These are phyloP conservation scores for Globomyces pollinis-pini DNA, from an alignment of 192 early-diverging fungal genomes.

Conservation along the genomic window DNA sequence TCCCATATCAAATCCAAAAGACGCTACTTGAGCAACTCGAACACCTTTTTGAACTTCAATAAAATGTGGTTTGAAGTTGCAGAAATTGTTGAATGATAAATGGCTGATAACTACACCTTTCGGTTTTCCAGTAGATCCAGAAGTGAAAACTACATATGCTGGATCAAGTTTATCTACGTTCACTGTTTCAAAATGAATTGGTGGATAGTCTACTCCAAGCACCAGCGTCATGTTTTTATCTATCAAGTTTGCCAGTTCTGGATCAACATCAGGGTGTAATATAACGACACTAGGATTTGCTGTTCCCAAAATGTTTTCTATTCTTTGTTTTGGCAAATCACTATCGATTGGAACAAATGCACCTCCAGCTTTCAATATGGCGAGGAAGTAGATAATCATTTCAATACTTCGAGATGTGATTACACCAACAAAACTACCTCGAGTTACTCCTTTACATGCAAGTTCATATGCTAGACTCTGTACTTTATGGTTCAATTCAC, in stretches of 20 bases:
- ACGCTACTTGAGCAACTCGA: background rate
- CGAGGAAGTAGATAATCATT: conserved; percentile 17
- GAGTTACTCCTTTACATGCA: conserved; percentile 7
- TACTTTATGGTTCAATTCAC: conserved; percentile 17
- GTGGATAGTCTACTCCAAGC: background rate
- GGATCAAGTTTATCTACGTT: background rate
- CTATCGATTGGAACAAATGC: conserved; percentile 19
- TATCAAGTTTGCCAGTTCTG: background rate
- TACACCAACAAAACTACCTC: conserved; percentile 15
- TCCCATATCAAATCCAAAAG: conserved; percentile 24
- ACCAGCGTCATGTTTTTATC: background rate
- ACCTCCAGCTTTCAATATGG: conserved; percentile 22
- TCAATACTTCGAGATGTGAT: conserved; percentile 20
- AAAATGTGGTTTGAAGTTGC: background rate
- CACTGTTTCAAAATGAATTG: background rate
- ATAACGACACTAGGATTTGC: background rate
- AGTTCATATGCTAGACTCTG: conserved; percentile 12
- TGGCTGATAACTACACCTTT: conserved; percentile 31
- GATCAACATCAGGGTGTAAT: background rate
- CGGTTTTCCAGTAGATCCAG: conserved; percentile 33
- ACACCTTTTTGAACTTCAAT: background rate
- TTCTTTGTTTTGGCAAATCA: conserved; percentile 16
- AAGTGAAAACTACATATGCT: conserved; percentile 30
- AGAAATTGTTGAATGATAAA: conserved; percentile 13
- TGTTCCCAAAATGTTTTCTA: conserved; percentile 17